Conservation (phyloP, 1,139 yeast species). For the Debaryomycetaceae sp. region DNA sequence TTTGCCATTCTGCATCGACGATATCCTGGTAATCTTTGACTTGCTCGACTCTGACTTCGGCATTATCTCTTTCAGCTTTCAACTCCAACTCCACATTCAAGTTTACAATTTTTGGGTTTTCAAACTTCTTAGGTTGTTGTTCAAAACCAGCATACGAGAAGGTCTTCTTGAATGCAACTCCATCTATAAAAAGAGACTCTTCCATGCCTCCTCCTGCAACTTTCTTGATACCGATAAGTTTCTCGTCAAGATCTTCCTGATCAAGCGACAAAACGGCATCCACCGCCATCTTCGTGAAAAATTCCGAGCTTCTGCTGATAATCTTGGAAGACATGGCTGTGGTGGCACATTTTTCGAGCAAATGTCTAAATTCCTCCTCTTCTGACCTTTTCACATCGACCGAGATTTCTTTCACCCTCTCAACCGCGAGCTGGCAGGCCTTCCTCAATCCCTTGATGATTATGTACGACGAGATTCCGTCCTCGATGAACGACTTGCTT, state of each 20-base stretch:
- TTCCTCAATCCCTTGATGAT: slow-evolving; percentile 84
- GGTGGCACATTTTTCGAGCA: slow-evolving; percentile 88
- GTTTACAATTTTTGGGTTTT: slow-evolving; percentile 75
- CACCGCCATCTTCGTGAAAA: slow-evolving; percentile 94
- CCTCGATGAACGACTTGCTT: slow-evolving; percentile 86
- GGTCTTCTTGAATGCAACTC: slow-evolving; percentile 96
- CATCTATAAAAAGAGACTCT: slow-evolving; percentile 82
- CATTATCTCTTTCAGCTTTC: slow-evolving; percentile 97
- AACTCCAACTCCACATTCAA: slow-evolving; percentile 92
- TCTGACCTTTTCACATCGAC: slow-evolving; percentile 56
- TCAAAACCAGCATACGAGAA: slow-evolving; percentile 97
- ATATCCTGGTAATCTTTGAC: slow-evolving; percentile 93
- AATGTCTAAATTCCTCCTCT: slow-evolving; percentile 57
- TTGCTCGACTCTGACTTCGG: slow-evolving; percentile 96
- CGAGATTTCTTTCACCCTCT: slow-evolving; percentile 68
- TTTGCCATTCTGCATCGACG: slow-evolving; percentile 98
- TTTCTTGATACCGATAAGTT: slow-evolving; percentile 88
- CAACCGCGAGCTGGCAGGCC: slow-evolving; percentile 77
- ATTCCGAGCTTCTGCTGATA: slow-evolving; percentile 79
- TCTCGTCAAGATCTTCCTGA: slow-evolving; percentile 80
- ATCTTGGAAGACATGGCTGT: slow-evolving; percentile 97
- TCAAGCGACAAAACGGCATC: slow-evolving; percentile 90
- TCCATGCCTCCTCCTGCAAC: slow-evolving; percentile 97
- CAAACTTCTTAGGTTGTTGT: slow-evolving; percentile 89
- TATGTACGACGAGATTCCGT: slow-evolving; percentile 88